Evolutionary conservation across 2,329 filamentous ascomycete species (phyloP), one percentile per base, ranked within the genome.

Genomic region (Neodidymelliopsis sp.): DNA sequence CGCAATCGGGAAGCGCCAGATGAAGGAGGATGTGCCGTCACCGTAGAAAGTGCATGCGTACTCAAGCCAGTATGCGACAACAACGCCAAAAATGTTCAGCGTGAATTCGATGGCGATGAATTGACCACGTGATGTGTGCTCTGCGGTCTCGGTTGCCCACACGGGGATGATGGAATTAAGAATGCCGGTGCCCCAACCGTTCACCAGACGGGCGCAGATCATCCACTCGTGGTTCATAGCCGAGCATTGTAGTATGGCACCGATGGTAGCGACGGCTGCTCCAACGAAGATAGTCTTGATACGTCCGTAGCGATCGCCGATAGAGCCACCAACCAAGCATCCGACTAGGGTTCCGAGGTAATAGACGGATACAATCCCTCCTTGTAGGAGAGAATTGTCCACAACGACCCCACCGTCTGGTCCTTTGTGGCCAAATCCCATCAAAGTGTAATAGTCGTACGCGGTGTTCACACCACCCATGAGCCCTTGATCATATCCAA

Each of bases 31-130:
- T 2, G 73, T 74, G 9, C 83, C 83, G 24, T 79, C 77, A 48
- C 85, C 79, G 56, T 84, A 80, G 62, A 83, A 88, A 0, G 82
- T 84, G 8, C 84, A 75, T 2, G 83, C 85, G 54, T 69, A 76
- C 40, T 75, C 73, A 8, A 77, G 59, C 74, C 74, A 77, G 53
- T 88, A 88, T 3, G 81, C 73, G 25, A 85, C 76, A 15, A 85
- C 82, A 0, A 89, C 84, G 60, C 86, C 86, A 36, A 88, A 84
- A 52, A 89, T 89, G 63, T 90, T 90, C 7, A 89, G 70, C 0
- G 86, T 89, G 54, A 90, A 90, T 60, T 90, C 87, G 43, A 88
- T 84, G 8, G 85, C 84, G 47, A 90, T 83, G 54, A 88, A 88
- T 36, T 84, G 80, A 5, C 88, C 88, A 29, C 88, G 81, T 2